phyloP scores from a whole-genome alignment of 2,329 filamentous ascomycete genomes.

The Clonostachys rosea region DNA sequence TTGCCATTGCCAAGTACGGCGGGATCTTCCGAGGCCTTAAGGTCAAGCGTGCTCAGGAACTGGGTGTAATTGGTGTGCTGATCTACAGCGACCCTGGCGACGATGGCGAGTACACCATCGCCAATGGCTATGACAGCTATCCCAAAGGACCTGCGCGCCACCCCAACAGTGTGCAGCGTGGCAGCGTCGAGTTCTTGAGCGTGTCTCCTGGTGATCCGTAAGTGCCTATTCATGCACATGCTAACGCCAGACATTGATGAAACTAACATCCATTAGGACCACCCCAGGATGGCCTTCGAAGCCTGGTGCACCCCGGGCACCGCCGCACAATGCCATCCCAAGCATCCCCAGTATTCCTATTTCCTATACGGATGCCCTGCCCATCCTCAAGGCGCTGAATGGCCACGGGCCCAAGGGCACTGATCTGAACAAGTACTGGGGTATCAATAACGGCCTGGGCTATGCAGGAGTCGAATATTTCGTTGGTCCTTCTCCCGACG shows the following conservation, averaged over 20 bases:
- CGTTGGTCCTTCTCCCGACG: constrained; percentile 74
- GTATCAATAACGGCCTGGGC: constrained; percentile 63
- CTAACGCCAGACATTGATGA: background rate
- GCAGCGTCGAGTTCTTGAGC: constrained; percentile 79
- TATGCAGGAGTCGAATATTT: constrained; percentile 82
- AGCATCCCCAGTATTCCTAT: constrained; percentile 89
- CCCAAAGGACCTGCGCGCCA: constrained; percentile 82
- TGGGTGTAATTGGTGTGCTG: constrained; percentile 79
- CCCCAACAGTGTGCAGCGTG: constrained; percentile 84
- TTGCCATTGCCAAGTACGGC: constrained; percentile 76
- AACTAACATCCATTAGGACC: constrained; percentile 40
- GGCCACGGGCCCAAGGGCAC: constrained; percentile 76
- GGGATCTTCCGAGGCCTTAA: constrained; percentile 76
- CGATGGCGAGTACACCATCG: constrained; percentile 70
- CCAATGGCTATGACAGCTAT: constrained; percentile 69
- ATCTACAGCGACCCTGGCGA: constrained; percentile 84
- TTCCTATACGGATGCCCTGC: constrained; percentile 81
- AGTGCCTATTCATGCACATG: constrained; percentile 3
- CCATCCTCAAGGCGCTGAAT: constrained; percentile 85
- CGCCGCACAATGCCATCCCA: constrained; percentile 67
- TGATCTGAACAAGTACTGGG: constrained; percentile 71
- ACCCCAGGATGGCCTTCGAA: constrained; percentile 93
- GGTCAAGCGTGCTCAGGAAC: constrained; percentile 76
- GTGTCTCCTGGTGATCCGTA: constrained; percentile 65
- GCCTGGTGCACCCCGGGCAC: constrained; percentile 74